These are phyloP conservation scores for Centrapalus pauciflorus DNA, from an alignment of 129 eudicot genomes.

Conservation along the genomic window DNA sequence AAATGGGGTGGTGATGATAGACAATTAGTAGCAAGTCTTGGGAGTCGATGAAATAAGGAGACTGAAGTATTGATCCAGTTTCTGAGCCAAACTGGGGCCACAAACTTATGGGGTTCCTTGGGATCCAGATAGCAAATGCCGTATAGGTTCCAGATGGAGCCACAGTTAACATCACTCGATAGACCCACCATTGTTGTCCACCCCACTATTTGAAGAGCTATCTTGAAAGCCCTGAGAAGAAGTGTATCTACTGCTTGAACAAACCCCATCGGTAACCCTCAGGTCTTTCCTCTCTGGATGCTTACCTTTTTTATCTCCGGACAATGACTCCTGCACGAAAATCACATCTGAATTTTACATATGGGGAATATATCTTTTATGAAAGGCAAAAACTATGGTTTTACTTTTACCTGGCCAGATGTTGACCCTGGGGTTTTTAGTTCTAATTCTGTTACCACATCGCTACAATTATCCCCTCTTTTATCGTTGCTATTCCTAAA, in stretches of 20 bases:
- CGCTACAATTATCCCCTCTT: conserved; percentile 24
- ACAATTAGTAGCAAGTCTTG: not conserved
- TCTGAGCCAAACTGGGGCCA: not conserved
- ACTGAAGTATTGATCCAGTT: not conserved
- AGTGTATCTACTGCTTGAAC: conserved; percentile 32
- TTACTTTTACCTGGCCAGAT: conserved; percentile 38
- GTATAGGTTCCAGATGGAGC: not conserved
- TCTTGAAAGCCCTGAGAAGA: conserved; percentile 30
- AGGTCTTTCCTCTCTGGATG: conserved; percentile 16
- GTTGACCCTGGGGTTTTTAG: conserved; percentile 60
- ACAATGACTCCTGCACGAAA: conserved; percentile 31
- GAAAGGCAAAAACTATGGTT: not conserved
- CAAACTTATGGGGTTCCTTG: not conserved
- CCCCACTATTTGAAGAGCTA: conserved; percentile 32
- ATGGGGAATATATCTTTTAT: not conserved
- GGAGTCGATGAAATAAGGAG: not conserved
- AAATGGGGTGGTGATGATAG: not conserved
- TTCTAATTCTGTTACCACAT: conserved; percentile 49
- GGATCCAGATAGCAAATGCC: not conserved
- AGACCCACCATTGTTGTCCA: conserved; percentile 14
- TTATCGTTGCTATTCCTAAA: conserved; percentile 12
- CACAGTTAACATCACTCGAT: not conserved
- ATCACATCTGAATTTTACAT: not conserved
- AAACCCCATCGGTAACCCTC: conserved; percentile 13
- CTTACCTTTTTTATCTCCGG: conserved; percentile 29